Evolutionary conservation across 179 eudicot species (phyloP).

Genomic region (Spergularia azorica): DNA sequence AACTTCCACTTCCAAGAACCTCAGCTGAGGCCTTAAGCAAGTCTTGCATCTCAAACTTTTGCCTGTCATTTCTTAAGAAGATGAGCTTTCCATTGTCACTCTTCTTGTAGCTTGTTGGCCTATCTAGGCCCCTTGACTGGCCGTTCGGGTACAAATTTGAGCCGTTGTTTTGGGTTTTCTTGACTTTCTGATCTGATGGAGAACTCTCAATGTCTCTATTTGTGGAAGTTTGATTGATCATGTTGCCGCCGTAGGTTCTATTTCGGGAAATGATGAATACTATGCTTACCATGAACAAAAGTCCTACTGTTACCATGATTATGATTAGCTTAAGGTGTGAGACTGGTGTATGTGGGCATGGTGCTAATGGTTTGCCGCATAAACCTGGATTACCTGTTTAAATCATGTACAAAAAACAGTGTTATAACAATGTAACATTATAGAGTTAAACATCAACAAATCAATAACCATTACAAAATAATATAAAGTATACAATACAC

Average conservation of each 20-base stretch:
- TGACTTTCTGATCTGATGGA: slow-evolving; percentile 24
- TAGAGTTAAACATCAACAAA: not conserved
- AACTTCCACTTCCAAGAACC: slow-evolving; percentile 85
- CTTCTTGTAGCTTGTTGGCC: slow-evolving; percentile 45
- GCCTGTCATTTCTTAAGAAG: slow-evolving; percentile 60
- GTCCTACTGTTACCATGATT: slow-evolving; percentile 32
- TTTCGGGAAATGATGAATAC: slow-evolving; percentile 16
- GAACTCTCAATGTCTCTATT: slow-evolving; percentile 23
- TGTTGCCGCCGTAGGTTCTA: not conserved
- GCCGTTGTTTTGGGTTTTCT: slow-evolving; percentile 18
- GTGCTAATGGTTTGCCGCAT: slow-evolving; percentile 56
- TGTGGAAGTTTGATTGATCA: slow-evolving; percentile 18
- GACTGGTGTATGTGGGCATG: slow-evolving; percentile 37
- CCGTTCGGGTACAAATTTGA: not conserved
- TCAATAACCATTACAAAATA: not conserved
- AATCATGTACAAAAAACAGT: not conserved
- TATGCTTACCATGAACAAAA: slow-evolving; percentile 34
- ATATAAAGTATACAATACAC: too few species aligned
- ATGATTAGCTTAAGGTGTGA: slow-evolving; percentile 30
- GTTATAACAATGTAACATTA: not conserved
- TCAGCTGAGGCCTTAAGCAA: slow-evolving; percentile 79
- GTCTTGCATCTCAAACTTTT: slow-evolving; percentile 76
- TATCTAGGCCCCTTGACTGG: slow-evolving; percentile 30
- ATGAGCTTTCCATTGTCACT: slow-evolving; percentile 53
- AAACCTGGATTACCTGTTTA: slow-evolving; percentile 54